Conservation (phyloP, 1,284 basidiomycete species). For the Sphagnurus paluster region DNA sequence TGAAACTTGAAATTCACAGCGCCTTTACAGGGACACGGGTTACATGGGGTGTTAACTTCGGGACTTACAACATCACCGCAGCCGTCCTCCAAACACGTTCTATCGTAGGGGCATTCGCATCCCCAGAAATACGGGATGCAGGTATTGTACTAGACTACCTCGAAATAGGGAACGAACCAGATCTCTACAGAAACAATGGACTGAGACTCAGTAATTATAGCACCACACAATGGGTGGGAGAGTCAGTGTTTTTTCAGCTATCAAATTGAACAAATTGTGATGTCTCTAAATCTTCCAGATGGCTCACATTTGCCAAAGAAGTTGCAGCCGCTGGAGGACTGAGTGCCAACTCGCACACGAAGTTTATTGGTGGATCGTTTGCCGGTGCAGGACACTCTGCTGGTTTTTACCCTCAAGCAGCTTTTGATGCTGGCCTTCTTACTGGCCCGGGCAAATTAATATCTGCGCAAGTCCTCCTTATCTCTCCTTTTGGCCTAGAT, state of each 20-base stretch:
- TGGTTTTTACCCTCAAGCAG: constrained; percentile 59
- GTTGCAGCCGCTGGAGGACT: constrained; percentile 31
- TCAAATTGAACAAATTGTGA: constrained; percentile 1
- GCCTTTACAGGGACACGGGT: constrained; percentile 49
- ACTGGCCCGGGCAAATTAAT: constrained; percentile 39
- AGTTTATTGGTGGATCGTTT: constrained; percentile 56
- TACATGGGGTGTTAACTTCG: constrained; percentile 73
- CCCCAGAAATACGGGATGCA: constrained; percentile 38
- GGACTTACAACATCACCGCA: constrained; percentile 55
- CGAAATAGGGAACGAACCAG: constrained; percentile 67
- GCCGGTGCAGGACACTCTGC: constrained; percentile 44
- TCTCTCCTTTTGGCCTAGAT: constrained; percentile 2
- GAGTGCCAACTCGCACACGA: constrained; percentile 35
- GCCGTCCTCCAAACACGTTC: constrained; percentile 58
- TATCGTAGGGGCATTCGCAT: constrained; percentile 53
- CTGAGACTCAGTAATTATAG: constrained; percentile 44
- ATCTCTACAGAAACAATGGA: constrained; percentile 56
- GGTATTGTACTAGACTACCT: constrained; percentile 55
- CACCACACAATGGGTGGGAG: constrained; percentile 48
- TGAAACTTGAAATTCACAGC: neutral
- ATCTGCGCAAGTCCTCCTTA: constrained; percentile 31
- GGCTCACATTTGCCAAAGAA: constrained; percentile 36
- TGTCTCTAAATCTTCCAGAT: constrained; percentile 23
- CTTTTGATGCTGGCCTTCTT: constrained; percentile 44
- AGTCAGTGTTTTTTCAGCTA: constrained; percentile 33